Percentiles rank a stretch among this genome's conserved stretches.
phyloP scores from a whole-genome alignment of 495 filamentous ascomycete genomes.

The Sordaria brevicollis region DNA sequence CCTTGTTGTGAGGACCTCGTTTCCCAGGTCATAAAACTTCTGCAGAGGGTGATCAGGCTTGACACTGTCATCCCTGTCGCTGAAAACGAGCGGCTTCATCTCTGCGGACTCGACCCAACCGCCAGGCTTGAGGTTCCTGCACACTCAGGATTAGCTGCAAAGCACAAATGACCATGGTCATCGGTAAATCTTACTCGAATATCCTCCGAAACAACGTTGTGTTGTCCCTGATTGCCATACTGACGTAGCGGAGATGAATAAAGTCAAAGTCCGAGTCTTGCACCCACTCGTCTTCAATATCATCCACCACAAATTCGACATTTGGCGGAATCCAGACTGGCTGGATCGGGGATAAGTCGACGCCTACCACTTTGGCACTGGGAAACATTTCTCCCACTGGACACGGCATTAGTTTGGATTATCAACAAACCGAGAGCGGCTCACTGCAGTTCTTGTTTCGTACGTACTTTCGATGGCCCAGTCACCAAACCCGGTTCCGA shows the following conservation, averaged over 20 bases:
- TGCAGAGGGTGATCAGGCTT: slow-evolving; percentile 33
- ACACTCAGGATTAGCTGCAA: neutral
- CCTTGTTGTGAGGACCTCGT: slow-evolving; percentile 18
- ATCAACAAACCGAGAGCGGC: neutral
- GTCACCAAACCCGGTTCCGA: slow-evolving; percentile 52
- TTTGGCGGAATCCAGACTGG: slow-evolving; percentile 46
- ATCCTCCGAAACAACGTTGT: slow-evolving; percentile 20
- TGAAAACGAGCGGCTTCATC: slow-evolving; percentile 36
- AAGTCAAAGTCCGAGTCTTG: slow-evolving; percentile 42
- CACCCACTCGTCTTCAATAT: slow-evolving; percentile 47
- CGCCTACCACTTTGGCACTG: slow-evolving; percentile 44
- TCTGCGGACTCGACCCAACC: slow-evolving; percentile 55
- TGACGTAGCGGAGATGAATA: slow-evolving; percentile 34
- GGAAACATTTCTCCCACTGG: slow-evolving; percentile 46
- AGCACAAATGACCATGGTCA: neutral
- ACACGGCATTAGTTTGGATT: neutral
- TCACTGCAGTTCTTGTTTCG: slow-evolving; percentile 4
- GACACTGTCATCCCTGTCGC: slow-evolving; percentile 44
- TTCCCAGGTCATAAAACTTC: slow-evolving; percentile 26
- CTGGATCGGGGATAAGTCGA: slow-evolving; percentile 55
- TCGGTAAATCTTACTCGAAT: slow-evolving; percentile 18
- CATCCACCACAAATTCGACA: slow-evolving; percentile 49
- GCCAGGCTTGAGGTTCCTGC: slow-evolving; percentile 49
- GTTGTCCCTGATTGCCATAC: slow-evolving; percentile 40
- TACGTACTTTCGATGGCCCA: slow-evolving; percentile 57